A percentile compares a stretch with the other conserved stretches of the same genome.
Evolutionary conservation across 2,329 filamentous ascomycete genomes (phyloP).

Genomic region (Aspergillus floridensis): DNA sequence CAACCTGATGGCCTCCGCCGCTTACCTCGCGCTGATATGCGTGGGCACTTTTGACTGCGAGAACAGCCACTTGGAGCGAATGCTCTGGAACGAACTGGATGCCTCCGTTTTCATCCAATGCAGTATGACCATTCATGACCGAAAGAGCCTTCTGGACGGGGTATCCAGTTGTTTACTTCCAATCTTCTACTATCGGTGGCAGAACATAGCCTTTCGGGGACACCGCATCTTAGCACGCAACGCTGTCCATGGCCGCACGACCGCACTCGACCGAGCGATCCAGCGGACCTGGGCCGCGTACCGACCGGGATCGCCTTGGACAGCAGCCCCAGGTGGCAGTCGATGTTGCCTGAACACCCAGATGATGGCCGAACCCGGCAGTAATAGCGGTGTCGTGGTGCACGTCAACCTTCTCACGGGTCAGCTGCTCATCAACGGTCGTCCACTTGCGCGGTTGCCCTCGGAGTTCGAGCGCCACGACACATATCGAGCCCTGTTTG

Average conservation of each 20-base stretch:
- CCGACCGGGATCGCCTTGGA: slow-evolving; percentile 10
- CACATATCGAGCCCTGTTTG: slow-evolving; percentile 27
- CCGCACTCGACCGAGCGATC: slow-evolving; percentile 16
- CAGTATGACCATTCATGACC: slow-evolving; percentile 39
- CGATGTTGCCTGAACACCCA: slow-evolving; percentile 9
- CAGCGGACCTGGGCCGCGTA: slow-evolving; percentile 19
- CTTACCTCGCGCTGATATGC: slow-evolving; percentile 46
- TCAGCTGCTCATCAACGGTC: slow-evolving; percentile 32
- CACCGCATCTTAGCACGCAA: slow-evolving; percentile 7
- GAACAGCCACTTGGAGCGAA: slow-evolving; percentile 18
- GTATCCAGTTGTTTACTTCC: slow-evolving; percentile 11
- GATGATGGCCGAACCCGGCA: not conserved
- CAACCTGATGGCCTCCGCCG: slow-evolving; percentile 32
- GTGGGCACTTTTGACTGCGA: slow-evolving; percentile 49
- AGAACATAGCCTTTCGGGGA: slow-evolving; percentile 19
- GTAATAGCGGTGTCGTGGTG: slow-evolving; percentile 16
- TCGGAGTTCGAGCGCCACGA: slow-evolving; percentile 22
- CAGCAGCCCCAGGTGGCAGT: not conserved
- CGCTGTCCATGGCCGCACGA: slow-evolving; percentile 7
- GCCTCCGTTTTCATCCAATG: slow-evolving; percentile 39
- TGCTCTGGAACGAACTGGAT: slow-evolving; percentile 27
- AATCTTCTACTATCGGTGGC: slow-evolving; percentile 25
- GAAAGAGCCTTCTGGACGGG: slow-evolving; percentile 8
- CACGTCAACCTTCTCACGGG: slow-evolving; percentile 35
- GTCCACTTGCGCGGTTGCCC: slow-evolving; percentile 30